Conservation (phyloP, 2,329 filamentous ascomycete species). For the Berkeleyomyces basicola region DNA sequence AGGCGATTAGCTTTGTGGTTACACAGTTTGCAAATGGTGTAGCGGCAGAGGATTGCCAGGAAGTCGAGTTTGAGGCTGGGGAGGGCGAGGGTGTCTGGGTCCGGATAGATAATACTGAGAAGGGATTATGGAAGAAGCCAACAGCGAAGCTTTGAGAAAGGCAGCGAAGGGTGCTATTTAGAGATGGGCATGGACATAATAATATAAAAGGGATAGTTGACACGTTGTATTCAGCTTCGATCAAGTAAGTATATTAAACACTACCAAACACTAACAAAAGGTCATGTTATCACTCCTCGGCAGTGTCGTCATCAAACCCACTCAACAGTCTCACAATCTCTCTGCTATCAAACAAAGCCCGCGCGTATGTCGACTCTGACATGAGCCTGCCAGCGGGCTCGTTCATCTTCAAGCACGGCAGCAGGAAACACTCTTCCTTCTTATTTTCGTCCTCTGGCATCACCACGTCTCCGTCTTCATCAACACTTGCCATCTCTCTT, state of each 20-base stretch:
- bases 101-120: not conserved
- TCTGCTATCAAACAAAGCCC: conserved; percentile 11
- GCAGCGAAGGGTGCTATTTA: not conserved
- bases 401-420: not conserved
- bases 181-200: not conserved
- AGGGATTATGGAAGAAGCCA: not conserved
- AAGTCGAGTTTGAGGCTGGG: conserved; percentile 29
- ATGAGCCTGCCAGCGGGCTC: not conserved
- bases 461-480: not conserved
- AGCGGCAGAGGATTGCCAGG: conserved; percentile 71
- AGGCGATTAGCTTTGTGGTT: conserved; percentile 69
- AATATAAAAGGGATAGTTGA: not conserved
- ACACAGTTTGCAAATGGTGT: conserved; percentile 80
- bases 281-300: not conserved
- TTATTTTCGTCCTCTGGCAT: not conserved
- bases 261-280: not conserved
- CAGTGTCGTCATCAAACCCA: conserved; percentile 9
- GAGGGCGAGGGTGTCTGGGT: not conserved
- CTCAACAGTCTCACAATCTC: conserved; percentile 10
- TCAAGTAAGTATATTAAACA: not conserved
- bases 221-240: not conserved
- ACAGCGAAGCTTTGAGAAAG: not conserved
- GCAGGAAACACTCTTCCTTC: not conserved
- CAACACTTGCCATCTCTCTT: not conserved
- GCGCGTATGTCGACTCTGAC: not conserved